Evolutionary conservation across 2,329 filamentous ascomycete genomes (phyloP).

Genomic region (Immersiporthe knoxdaviesiana): DNA sequence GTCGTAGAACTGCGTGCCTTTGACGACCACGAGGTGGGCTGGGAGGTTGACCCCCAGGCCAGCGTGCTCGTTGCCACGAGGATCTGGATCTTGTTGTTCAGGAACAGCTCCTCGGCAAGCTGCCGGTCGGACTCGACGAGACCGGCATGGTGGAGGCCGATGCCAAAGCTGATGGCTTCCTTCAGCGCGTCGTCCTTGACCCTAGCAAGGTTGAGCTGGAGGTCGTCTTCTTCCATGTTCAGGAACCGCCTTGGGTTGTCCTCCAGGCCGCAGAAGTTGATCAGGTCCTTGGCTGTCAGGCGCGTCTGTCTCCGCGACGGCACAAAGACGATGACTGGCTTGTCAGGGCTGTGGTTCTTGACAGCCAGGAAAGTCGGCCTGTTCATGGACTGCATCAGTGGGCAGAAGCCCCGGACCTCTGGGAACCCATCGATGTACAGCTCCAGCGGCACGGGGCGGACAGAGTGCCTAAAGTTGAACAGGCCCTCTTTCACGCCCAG

Average conservation of each 20-base stretch:
- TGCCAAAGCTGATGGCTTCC: slow-evolving; percentile 96
- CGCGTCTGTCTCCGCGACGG: slow-evolving; percentile 93
- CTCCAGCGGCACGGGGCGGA: slow-evolving; percentile 92
- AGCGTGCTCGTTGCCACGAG: slow-evolving; percentile 94
- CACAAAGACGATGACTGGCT: slow-evolving; percentile 98
- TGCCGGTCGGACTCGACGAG: slow-evolving; percentile 93
- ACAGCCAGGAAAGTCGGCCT: slow-evolving; percentile 94
- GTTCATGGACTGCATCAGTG: slow-evolving; percentile 99
- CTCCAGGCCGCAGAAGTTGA: slow-evolving; percentile 98
- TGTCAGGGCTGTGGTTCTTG: slow-evolving; percentile 93
- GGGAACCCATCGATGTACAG: slow-evolving; percentile 98
- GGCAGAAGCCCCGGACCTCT: slow-evolving; percentile 91
- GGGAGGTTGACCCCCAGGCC: slow-evolving; percentile 98
- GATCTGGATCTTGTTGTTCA: slow-evolving; percentile 98
- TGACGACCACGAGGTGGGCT: slow-evolving; percentile 94
- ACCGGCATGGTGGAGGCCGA: slow-evolving; percentile 95
- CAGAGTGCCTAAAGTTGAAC: slow-evolving; percentile 97
- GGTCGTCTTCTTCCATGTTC: slow-evolving; percentile 90
- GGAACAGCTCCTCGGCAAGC: slow-evolving; percentile 89
- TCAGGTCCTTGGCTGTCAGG: slow-evolving; percentile 91
- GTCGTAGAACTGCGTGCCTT: slow-evolving; percentile 97
- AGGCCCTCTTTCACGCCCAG: slow-evolving; percentile 92
- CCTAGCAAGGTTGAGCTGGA: slow-evolving; percentile 82
- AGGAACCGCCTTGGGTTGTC: slow-evolving; percentile 94
- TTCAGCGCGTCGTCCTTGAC: slow-evolving; percentile 92